phyloP scores from a whole-genome alignment of 2,329 filamentous ascomycete genomes.

The Hortaea werneckii region DNA sequence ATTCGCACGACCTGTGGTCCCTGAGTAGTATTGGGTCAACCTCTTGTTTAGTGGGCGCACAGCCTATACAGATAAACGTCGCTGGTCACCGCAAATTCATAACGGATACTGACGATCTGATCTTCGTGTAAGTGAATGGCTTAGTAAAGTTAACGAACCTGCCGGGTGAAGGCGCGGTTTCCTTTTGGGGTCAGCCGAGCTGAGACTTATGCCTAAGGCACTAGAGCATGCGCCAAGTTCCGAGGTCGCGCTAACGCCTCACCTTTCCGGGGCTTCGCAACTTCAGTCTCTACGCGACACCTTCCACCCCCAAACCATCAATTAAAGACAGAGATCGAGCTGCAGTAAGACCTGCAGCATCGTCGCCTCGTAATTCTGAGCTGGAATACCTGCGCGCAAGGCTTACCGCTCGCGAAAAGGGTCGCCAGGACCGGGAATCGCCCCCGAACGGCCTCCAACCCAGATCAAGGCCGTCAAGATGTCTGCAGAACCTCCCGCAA shows the following conservation, averaged over 20 bases:
- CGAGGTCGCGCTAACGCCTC: background rate
- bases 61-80: no score
- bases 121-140: no score
- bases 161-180: no score
- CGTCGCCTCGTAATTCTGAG: constrained; percentile 1
- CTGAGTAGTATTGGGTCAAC: no score
- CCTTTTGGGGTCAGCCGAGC: background rate
- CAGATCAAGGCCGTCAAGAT: background rate
- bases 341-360: constrained; percentile 1
- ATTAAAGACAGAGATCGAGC: background rate
- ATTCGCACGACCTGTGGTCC: no score
- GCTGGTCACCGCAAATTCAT: no score
- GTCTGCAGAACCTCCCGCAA: background rate
- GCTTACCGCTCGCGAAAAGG: background rate
- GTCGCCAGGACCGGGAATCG: background rate
- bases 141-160: no score
- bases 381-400: background rate
- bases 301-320: background rate
- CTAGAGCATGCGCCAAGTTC: background rate
- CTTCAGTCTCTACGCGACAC: background rate
- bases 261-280: background rate
- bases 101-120: no score
- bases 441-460: background rate
- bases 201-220: background rate
- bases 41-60: no score